These are phyloP conservation scores for Boletus bicolor DNA, from an alignment of 768 basidiomycete species.

Conservation along the genomic window DNA sequence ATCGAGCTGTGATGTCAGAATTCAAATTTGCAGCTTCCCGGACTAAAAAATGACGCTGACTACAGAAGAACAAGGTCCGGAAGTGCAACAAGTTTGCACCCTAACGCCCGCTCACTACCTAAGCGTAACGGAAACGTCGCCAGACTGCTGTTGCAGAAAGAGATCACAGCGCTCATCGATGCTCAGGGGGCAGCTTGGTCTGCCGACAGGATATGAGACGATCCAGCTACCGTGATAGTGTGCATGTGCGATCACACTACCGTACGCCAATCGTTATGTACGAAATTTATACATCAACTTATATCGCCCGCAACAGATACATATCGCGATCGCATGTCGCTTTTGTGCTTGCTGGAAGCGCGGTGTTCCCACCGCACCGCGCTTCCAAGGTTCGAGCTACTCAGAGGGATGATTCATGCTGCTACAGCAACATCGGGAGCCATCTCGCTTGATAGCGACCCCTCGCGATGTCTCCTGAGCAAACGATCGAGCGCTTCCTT, in stretches of 20 bases:
- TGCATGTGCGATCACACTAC: background rate
- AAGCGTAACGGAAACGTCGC: background rate
- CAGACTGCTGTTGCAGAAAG: background rate
- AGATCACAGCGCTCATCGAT: background rate
- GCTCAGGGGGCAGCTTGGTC: too few relatives aligned
- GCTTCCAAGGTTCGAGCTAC: background rate
- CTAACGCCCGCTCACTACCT: background rate
- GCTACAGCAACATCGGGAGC: background rate
- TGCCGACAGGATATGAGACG: background rate
- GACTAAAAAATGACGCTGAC: too few relatives aligned
- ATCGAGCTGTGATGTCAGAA: too few relatives aligned
- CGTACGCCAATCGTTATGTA: background rate
- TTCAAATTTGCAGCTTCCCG: too few relatives aligned
- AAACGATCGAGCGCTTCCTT: conserved; percentile 86
- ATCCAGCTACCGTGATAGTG: background rate
- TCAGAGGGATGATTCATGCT: conserved; percentile 7
- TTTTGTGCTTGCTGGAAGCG: conserved; percentile 13
- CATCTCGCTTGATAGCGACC: conserved; percentile 7
- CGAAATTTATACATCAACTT: background rate
- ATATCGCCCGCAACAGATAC: conserved; percentile 13
- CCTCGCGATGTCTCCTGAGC: conserved; percentile 69
- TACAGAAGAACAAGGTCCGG: too few relatives aligned
- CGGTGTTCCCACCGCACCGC: background rate
- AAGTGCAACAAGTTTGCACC: too few relatives aligned
- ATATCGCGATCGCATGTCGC: conserved; percentile 15